phyloP scores from a whole-genome alignment of 768 basidiomycete species.

The Boletus pseudo-olivaceus region DNA sequence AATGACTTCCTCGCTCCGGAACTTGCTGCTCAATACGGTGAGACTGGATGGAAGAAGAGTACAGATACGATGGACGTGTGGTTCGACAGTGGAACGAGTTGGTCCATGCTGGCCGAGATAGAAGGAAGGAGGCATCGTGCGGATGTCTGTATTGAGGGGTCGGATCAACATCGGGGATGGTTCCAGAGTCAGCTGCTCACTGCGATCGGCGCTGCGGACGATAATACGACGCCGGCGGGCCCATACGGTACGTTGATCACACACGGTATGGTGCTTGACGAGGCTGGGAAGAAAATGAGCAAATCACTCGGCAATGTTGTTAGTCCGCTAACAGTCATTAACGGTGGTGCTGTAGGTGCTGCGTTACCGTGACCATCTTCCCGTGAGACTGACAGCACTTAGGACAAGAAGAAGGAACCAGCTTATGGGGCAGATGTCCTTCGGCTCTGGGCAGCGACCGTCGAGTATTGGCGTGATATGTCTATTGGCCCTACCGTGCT shows the following conservation, averaged over 20 bases:
- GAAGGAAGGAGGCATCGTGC: constrained; percentile 48
- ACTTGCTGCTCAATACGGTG: constrained; percentile 44
- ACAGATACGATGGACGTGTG: constrained; percentile 98
- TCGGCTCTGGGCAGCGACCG: constrained; percentile 87
- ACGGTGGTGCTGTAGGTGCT: constrained; percentile 66
- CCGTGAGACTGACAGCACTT: neutral
- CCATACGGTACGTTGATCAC: constrained; percentile 85
- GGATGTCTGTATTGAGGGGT: constrained; percentile 91
- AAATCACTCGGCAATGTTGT: constrained; percentile 92
- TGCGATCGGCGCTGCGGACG: constrained; percentile 45
- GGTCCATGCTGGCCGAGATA: constrained; percentile 66
- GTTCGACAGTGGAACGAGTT: constrained; percentile 97
- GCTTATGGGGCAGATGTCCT: constrained; percentile 85
- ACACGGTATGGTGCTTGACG: constrained; percentile 95
- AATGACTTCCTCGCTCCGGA: constrained; percentile 75
- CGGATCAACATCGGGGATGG: constrained; percentile 98
- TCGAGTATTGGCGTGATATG: constrained; percentile 88
- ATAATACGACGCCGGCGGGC: constrained; percentile 22
- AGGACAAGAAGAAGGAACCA: constrained; percentile 70
- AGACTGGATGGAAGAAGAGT: constrained; percentile 65
- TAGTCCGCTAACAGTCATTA: constrained; percentile 75
- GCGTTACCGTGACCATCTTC: neutral
- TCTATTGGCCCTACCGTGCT: constrained; percentile 78
- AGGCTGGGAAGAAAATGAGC: constrained; percentile 92
- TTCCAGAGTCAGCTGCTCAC: constrained; percentile 96